Conservation (phyloP, 768 basidiomycete genomes). For the Lactarius akahatsu region DNA sequence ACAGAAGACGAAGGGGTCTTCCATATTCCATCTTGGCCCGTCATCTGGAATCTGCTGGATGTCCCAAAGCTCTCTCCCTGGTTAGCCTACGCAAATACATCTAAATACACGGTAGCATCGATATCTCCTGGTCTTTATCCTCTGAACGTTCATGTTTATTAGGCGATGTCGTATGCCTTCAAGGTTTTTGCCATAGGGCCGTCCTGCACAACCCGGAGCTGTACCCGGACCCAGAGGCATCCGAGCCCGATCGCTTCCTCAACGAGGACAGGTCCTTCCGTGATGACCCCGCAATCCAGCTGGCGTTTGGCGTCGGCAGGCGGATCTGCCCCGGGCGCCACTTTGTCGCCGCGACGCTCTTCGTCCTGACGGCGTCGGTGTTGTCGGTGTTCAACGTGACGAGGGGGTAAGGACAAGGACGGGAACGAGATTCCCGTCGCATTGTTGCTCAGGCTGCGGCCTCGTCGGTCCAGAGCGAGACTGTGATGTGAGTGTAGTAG, state of each 20-base stretch:
- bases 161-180: slow-evolving; percentile 15
- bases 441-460: background rate
- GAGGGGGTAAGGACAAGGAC: background rate
- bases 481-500: slow-evolving; percentile 1
- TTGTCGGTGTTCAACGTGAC: slow-evolving; percentile 14
- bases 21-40: background rate
- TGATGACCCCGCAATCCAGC: background rate
- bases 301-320: slow-evolving; percentile 20
- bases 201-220: background rate
- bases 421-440: background rate
- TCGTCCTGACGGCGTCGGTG: slow-evolving; percentile 20
- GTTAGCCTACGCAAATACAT: background rate
- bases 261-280: slow-evolving; percentile 5
- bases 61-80: background rate
- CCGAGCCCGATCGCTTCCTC: slow-evolving; percentile 35
- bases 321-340: slow-evolving; percentile 29
- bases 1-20: background rate
- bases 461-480: background rate
- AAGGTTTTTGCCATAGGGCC: background rate
- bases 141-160: background rate
- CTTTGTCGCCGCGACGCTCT: slow-evolving; percentile 28
- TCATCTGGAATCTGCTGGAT: slow-evolving; percentile 9
- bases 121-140: too few relatives aligned
- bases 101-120: background rate
- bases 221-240: slow-evolving; percentile 33